These are phyloP conservation scores for Botryobasidium botryosum DNA, from an alignment of 768 basidiomycete species.

Conservation along the genomic window DNA sequence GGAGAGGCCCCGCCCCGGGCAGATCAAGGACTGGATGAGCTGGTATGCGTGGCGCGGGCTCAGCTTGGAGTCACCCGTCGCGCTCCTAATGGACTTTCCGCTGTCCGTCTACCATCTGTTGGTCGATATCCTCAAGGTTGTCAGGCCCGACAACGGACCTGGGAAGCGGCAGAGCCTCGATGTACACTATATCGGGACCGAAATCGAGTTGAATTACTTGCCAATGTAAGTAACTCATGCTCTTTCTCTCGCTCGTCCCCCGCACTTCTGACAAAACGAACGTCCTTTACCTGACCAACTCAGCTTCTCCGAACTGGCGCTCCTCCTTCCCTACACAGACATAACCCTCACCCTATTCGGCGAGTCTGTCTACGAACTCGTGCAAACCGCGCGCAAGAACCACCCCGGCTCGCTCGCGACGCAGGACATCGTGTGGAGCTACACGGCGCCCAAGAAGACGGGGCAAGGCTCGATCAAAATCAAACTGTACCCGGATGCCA, in stretches of 20 bases:
- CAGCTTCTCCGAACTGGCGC: slow-evolving; percentile 4
- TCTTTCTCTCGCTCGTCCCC: too few relatives aligned
- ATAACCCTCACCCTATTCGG: background rate
- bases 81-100: slow-evolving; percentile 6
- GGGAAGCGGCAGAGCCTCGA: background rate
- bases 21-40: slow-evolving; percentile 7
- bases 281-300: background rate
- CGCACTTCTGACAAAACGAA: too few relatives aligned
- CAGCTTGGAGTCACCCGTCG: background rate
- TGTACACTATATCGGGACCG: slow-evolving; percentile 3
- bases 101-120: slow-evolving; percentile 1
- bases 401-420: background rate
- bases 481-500: too few relatives aligned
- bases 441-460: too few relatives aligned
- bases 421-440: too few relatives aligned
- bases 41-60: slow-evolving; percentile 3
- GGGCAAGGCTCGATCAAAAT: too few relatives aligned
- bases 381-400: background rate
- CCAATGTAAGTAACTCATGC: background rate
- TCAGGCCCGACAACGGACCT: background rate
- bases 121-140: background rate
- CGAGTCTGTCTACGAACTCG: background rate
- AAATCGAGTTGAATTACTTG: slow-evolving; percentile 2
- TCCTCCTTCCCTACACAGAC: slow-evolving; percentile 1
- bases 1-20: too few relatives aligned